These are phyloP conservation scores for Macaranga tanarius DNA, from an alignment of 441 rosid species.

Conservation along the genomic window DNA sequence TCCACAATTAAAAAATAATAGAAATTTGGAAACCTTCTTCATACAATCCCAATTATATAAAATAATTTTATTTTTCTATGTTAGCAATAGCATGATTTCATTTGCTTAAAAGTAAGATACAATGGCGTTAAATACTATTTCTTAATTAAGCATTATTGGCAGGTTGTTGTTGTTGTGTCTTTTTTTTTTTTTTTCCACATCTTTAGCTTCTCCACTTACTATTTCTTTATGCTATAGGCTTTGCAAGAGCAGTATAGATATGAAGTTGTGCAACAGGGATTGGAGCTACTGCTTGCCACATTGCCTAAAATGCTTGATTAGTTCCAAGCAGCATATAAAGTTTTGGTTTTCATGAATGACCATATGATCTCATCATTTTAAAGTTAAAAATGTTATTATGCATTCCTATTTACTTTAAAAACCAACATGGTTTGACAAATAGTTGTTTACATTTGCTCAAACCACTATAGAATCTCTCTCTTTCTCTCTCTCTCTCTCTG, in stretches of 20 bases:
- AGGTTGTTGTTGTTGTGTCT: no score
- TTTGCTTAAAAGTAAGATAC: no score
- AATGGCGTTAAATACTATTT: no score
- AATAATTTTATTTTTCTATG: no score
- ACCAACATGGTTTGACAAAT: not conserved
- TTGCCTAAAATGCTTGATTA: conserved; percentile 58
- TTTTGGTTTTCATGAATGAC: conserved; percentile 32
- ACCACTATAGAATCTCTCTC: not conserved
- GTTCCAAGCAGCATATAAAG: conserved; percentile 67
- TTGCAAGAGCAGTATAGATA: conserved; percentile 57
- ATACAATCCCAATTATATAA: no score
- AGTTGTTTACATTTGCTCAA: not conserved
- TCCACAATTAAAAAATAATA: no score
- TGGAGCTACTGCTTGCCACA: conserved; percentile 55
- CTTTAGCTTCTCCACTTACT: not conserved
- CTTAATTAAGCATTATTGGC: no score
- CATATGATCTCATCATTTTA: not conserved
- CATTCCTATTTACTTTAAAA: not conserved
- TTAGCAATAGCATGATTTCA: no score
- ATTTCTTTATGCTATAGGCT: conserved; percentile 38
- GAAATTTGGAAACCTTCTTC: no score
- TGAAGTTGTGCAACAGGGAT: conserved; percentile 59
- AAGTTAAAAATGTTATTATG: not conserved
- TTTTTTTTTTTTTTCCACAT: no score
- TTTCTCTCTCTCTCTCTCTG: not conserved